Evolutionary conservation across 2,329 filamentous ascomycete species (phyloP), one percentile per base, ranked within the genome.

Genomic region (Domatiomyces catenatus): DNA sequence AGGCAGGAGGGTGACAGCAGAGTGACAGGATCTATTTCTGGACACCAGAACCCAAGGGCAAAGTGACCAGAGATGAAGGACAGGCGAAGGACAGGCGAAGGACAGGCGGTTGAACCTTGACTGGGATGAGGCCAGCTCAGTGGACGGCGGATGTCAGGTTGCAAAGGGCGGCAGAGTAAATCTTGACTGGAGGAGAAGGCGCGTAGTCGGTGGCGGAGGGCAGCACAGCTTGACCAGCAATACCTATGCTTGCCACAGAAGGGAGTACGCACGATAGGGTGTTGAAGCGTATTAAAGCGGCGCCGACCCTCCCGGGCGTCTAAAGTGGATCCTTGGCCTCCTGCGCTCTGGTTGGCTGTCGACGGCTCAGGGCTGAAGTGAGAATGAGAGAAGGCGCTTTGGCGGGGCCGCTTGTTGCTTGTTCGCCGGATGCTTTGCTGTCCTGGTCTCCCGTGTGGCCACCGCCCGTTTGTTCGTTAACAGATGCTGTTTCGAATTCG

Each of bases 101-200:
- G 28, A 44, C 48, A 44, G 44, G 36, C 42, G 48, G 42, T 17
- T 36, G 22, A 46, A 46, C 48, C 52, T 50, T 53, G 50, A 56
- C 55, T 52, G 53, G 55, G 52, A 52, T 56, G 56, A 56, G 54
- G 28, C 56, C 56, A 55, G 56, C 56, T 56, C 52, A 54, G 54
- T 54, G 50, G 52, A 48, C 49, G 48, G 48, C 47, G 52, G 42
- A 46, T 32, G 45, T 39, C 17, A 47, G 45, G 49, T 48, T 50
- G 47, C 54, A 32, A 54, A 51, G 44, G 52, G 56, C 54, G 53
- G 52, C 48, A 53, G 52, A 45, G 20, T 49, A 20, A 52, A 48
- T 42, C 50, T 48, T 50, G 45, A 54, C 49, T 56, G 52, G 48
- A 54, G 47, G 52, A 43, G 47, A 49, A 52, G 54, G 56, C 56